A percentile compares a stretch with the other conserved stretches of the same genome.
Evolutionary conservation across 257 asterid species (phyloP).

Genomic region (Ajuga chamaepitys): DNA sequence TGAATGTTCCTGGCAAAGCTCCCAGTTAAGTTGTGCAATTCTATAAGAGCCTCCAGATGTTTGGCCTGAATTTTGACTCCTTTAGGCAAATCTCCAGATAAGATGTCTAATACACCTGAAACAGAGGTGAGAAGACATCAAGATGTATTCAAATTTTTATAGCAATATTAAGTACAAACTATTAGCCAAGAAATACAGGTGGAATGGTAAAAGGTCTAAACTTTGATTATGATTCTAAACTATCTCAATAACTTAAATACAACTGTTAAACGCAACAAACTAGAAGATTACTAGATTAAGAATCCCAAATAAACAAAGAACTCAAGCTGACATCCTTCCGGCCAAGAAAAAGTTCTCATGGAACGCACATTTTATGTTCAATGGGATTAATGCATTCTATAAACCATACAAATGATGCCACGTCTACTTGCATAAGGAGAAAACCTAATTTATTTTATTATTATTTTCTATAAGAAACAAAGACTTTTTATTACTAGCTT

Average conservation of each 20-base stretch:
- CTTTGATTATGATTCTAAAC: neutral
- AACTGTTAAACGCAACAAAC: neutral
- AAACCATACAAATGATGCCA: neutral
- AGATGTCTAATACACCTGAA: slow-evolving; percentile 91
- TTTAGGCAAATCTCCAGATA: slow-evolving; percentile 84
- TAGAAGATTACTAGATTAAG: neutral
- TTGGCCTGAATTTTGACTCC: slow-evolving; percentile 79
- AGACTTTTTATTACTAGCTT: no score
- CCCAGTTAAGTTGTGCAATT: slow-evolving; percentile 78
- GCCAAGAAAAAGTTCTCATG: neutral
- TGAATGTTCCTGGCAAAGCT: slow-evolving; percentile 85
- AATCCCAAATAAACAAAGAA: slow-evolving; percentile 2
- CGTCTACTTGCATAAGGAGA: neutral
- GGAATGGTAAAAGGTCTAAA: neutral
- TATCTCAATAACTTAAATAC: neutral
- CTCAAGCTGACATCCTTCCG: neutral
- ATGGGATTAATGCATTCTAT: neutral
- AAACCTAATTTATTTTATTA: neutral
- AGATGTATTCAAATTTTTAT: slow-evolving; percentile 7
- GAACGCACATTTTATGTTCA: neutral
- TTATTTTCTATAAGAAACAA: no score
- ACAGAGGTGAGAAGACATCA: slow-evolving; percentile 15
- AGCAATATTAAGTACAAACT: neutral
- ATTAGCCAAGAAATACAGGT: neutral
- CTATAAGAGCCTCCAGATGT: slow-evolving; percentile 83